Conservation (phyloP, 148 eudicot species). For the Cornus kousa region DNA sequence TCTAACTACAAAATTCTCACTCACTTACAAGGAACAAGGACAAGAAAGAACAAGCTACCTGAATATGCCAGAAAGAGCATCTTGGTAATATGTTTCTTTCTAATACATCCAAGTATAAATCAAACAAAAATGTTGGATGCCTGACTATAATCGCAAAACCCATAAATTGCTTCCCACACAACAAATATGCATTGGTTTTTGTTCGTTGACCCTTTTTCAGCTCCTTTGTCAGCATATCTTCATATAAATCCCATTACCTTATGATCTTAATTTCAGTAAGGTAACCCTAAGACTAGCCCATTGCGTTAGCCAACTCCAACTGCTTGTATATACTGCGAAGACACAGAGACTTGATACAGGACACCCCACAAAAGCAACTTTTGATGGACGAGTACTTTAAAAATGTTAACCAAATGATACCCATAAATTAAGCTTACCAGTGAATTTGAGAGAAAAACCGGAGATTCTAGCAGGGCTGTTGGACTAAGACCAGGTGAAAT, state of each 20-base stretch:
- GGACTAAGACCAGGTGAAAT: slow-evolving; percentile 60
- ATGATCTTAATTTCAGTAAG: background rate
- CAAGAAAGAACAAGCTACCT: background rate
- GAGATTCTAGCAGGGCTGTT: slow-evolving; percentile 50
- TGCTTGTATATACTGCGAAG: background rate
- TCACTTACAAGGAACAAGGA: background rate
- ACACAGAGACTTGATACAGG: background rate
- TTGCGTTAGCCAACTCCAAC: no score
- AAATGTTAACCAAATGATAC: background rate
- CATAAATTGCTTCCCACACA: background rate
- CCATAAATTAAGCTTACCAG: slow-evolving; percentile 30
- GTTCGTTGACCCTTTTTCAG: background rate
- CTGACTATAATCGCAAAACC: background rate
- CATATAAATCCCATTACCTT: no score
- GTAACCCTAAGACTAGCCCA: no score
- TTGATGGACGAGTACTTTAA: background rate
- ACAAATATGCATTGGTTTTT: background rate
- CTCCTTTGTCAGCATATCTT: background rate
- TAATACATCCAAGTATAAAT: background rate
- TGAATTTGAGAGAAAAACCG: slow-evolving; percentile 52
- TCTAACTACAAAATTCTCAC: background rate
- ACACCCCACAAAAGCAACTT: background rate
- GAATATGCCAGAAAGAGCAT: background rate
- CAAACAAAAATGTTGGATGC: background rate
- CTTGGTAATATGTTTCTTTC: background rate